Conservation (phyloP, 768 basidiomycete genomes). For the Collybia sp. region DNA sequence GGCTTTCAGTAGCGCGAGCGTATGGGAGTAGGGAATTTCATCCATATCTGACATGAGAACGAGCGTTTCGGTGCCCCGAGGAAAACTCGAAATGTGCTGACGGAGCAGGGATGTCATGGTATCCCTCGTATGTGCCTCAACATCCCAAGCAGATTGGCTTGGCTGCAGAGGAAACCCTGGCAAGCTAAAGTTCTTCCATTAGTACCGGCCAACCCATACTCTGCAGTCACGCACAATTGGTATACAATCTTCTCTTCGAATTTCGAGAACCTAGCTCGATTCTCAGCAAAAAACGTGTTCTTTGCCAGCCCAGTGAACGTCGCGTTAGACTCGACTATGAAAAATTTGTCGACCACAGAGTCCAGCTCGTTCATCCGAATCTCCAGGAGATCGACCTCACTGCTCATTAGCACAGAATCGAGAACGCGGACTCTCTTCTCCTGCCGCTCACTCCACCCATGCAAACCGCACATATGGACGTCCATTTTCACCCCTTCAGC, state of each 20-base stretch:
- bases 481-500: slow-evolving; percentile 46
- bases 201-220: neutral
- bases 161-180: slow-evolving; percentile 37
- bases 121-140: slow-evolving; percentile 42
- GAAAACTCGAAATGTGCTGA: slow-evolving; percentile 25
- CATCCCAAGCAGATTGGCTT: slow-evolving; percentile 43
- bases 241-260: slow-evolving; percentile 54
- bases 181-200: slow-evolving; percentile 25
- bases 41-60: slow-evolving; percentile 62
- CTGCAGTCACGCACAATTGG: slow-evolving; percentile 29
- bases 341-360: slow-evolving; percentile 51
- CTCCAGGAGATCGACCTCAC: slow-evolving; percentile 59
- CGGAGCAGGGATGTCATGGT: slow-evolving; percentile 45
- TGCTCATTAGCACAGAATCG: slow-evolving; percentile 60
- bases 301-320: slow-evolving; percentile 62
- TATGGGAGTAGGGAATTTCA: slow-evolving; percentile 52
- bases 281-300: slow-evolving; percentile 41
- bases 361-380: slow-evolving; percentile 59
- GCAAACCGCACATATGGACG: slow-evolving; percentile 40
- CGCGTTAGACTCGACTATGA: slow-evolving; percentile 56
- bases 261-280: slow-evolving; percentile 39
- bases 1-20: slow-evolving; percentile 43
- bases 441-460: slow-evolving; percentile 46
- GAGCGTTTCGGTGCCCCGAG: slow-evolving; percentile 29
- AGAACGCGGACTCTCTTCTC: slow-evolving; percentile 35